Base-by-base conservation (phyloP, 2,329 filamentous ascomycete genomes). In the Tolypocladium nubicola region DNA sequence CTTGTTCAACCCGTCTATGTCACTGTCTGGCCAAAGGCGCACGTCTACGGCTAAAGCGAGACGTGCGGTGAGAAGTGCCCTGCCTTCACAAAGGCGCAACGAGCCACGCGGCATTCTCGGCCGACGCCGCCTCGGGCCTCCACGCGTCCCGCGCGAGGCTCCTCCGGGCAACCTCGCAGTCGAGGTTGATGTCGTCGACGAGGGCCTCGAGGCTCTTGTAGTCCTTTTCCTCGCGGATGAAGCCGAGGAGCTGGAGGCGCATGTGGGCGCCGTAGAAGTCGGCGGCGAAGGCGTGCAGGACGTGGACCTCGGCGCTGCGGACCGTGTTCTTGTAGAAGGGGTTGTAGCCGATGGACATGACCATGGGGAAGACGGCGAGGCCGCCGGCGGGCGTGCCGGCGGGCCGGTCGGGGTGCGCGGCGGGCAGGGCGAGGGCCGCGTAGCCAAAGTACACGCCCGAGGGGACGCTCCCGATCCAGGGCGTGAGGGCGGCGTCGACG, bases 301-400 rank as follows among this genome's bases (percentile, higher is more conserved):
- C 82, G 75, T 96, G 91, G 57, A 96, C 91, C 79, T 96, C 91
- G 68, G 94, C 91, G 61, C 84, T 90, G 61, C 90, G 86, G 52
- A 89, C 84, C 5, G 81, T 86, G 79, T 99, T 97, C 71, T 92
- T 91, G 81, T 96, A 99, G 75, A 92, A 97, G 0, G 94, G 94
- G 73, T 97, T 99, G 81, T 92, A 97, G 50, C 94, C 94, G 63
- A 97, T 93, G 60, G 85, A 90, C 86, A 97, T 89, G 63, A 96
- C 91, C 81, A 95, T 94, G 1, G 90, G 90, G 72, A 87, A 90
- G 57, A 94, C 77, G 58, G 63, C 57, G 62, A 71, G 38, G 53
- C 26, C 40, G 13, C 19, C 40, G 41, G 52, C 30, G 50, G 52
- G n/a, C 5, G 19, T 16, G 40, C 21, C 14, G 7, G 60, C 35